phyloP scores from a whole-genome alignment of 2,329 filamentous ascomycete genomes.

The Curvularia eragrostidis region DNA sequence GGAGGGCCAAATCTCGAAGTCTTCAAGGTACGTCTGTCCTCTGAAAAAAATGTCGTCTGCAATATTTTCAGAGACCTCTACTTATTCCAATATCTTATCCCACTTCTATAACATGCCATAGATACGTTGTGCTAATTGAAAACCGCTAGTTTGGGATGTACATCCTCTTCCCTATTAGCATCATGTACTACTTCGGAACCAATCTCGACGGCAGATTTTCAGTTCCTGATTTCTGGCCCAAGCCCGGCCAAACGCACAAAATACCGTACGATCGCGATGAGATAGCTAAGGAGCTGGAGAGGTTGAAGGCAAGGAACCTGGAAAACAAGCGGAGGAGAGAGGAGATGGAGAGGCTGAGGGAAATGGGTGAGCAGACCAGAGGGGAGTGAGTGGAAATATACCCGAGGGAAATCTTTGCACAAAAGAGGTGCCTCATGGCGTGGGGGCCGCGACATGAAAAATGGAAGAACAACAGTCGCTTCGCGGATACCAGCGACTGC shows the following conservation, averaged over 20 bases:
- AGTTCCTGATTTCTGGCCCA: slow-evolving; percentile 94
- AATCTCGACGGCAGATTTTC: slow-evolving; percentile 88
- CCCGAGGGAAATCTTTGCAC: not conserved
- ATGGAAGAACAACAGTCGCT: not conserved
- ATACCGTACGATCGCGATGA: slow-evolving; percentile 80
- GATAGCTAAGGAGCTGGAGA: slow-evolving; percentile 80
- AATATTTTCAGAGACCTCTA: not conserved
- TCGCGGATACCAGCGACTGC: not conserved
- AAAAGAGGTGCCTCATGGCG: not conserved
- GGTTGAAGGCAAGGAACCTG: slow-evolving; percentile 64
- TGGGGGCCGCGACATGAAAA: not conserved
- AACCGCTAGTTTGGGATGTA: slow-evolving; percentile 89
- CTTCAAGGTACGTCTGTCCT: slow-evolving; percentile 72
- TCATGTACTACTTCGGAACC: slow-evolving; percentile 99
- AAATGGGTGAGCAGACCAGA: slow-evolving; percentile 27
- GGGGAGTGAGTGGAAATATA: slow-evolving; percentile 4
- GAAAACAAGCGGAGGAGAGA: slow-evolving; percentile 58
- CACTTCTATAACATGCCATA: not conserved
- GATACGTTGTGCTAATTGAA: not conserved
- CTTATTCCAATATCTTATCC: slow-evolving; percentile 4
- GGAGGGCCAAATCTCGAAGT: slow-evolving; percentile 90
- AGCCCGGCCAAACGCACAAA: slow-evolving; percentile 75
- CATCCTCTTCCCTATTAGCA: slow-evolving; percentile 96
- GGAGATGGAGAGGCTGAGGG: slow-evolving; percentile 46
- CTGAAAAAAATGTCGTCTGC: not conserved